Percentiles rank a stretch among this genome's conserved stretches.
phyloP scores from a whole-genome alignment of 2,329 filamentous ascomycete genomes.

The Chrysoporthe austroafricana region DNA sequence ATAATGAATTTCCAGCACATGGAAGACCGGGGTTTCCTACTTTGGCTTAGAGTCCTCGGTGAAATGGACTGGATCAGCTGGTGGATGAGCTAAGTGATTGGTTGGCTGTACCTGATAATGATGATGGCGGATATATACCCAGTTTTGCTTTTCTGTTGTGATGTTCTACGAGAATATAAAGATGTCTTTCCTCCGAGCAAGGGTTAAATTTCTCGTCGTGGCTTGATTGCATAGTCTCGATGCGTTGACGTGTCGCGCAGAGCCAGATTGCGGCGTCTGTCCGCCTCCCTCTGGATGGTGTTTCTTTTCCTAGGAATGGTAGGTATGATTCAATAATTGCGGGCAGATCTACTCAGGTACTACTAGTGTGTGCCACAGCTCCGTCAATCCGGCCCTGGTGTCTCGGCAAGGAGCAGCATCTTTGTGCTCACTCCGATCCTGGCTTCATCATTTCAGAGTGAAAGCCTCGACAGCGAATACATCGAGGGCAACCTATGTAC shows the following conservation, averaged over 20 bases:
- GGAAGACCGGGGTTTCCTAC: background rate
- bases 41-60: background rate
- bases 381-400: background rate
- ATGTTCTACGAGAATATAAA: background rate
- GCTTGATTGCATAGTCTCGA: background rate
- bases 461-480: background rate
- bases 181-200: background rate
- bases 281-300: background rate
- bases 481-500: background rate
- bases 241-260: background rate
- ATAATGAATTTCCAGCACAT: conserved; percentile 3
- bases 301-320: background rate
- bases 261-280: background rate
- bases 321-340: background rate
- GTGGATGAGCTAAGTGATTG: background rate
- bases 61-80: background rate
- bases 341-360: background rate
- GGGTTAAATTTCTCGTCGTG: background rate
- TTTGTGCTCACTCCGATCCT: background rate
- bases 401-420: conserved; percentile 3
- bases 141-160: background rate
- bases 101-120: background rate
- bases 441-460: background rate
- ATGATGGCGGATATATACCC: background rate
- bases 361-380: background rate